phyloP scores from a whole-genome alignment of 257 asterid genomes.

The Solanum corneliomulleri region DNA sequence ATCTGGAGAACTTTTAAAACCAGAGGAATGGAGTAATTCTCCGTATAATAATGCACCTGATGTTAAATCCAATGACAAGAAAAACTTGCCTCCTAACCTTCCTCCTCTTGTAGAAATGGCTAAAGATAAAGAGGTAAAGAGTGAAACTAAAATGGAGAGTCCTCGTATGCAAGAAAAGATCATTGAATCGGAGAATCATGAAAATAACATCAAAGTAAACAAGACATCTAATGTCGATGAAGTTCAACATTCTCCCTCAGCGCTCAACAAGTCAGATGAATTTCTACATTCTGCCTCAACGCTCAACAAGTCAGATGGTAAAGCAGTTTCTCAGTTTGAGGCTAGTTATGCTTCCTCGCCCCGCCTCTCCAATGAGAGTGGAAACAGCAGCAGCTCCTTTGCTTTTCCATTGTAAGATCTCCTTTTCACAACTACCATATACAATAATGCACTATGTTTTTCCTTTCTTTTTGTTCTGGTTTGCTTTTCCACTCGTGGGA shows the following conservation, averaged over 20 bases:
- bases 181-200: background rate
- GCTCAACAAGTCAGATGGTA: constrained; percentile 10
- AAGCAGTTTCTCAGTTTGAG: background rate
- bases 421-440: background rate
- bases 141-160: constrained; percentile 9
- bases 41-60: constrained; percentile 9
- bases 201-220: constrained; percentile 5
- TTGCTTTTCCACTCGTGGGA: background rate
- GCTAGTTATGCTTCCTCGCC: constrained; percentile 14
- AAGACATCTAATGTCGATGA: background rate
- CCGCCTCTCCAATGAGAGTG: constrained; percentile 45
- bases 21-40: constrained; percentile 28
- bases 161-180: constrained; percentile 11
- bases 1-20: constrained; percentile 36
- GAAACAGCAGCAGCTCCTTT: constrained; percentile 22
- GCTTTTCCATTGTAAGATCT: constrained; percentile 39
- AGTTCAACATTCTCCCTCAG: constrained; percentile 4
- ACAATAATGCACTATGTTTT: background rate
- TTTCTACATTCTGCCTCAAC: constrained; percentile 5
- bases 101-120: constrained; percentile 49
- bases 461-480: background rate
- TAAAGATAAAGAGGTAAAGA: constrained; percentile 20
- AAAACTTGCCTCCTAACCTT: constrained; percentile 22
- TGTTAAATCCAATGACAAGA: constrained; percentile 18
- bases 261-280: constrained; percentile 8